A percentile compares a stretch with the other conserved stretches of the same genome.
phyloP scores from a whole-genome alignment of 352 stramenopile genomes.

The Phytophthora cactorum region DNA sequence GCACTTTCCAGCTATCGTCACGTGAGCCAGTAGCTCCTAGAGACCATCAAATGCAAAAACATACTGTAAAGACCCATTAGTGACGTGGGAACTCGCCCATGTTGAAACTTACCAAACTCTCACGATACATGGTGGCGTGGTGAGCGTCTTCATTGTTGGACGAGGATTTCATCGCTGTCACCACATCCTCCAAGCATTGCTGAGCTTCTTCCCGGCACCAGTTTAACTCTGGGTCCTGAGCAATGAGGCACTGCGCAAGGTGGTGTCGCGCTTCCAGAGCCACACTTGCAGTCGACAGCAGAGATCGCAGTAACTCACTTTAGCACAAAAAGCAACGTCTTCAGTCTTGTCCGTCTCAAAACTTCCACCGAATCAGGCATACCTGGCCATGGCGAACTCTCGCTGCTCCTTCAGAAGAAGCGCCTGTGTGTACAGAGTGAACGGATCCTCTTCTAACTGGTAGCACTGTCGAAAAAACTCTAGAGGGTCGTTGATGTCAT shows the following conservation, averaged over 20 bases:
- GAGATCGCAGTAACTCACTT: conserved; percentile 36
- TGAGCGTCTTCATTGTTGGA: conserved; percentile 22
- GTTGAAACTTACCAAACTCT: conserved; percentile 33
- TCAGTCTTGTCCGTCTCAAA: background rate
- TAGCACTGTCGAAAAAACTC: conserved; percentile 33
- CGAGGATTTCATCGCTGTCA: conserved; percentile 3
- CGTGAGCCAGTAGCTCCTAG: conserved; percentile 60
- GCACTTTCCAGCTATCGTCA: conserved; percentile 32
- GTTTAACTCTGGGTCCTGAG: conserved; percentile 33
- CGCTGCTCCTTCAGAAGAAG: conserved; percentile 45
- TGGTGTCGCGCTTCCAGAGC: conserved; percentile 45
- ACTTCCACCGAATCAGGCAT: background rate
- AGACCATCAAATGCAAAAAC: no score
- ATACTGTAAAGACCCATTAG: no score
- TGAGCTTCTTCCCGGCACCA: conserved; percentile 33
- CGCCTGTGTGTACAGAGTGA: conserved; percentile 49
- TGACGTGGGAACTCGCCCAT: no score
- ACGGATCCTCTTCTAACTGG: conserved; percentile 30
- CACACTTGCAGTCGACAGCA: conserved; percentile 26
- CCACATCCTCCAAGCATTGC: conserved; percentile 43
- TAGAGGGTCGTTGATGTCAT: conserved; percentile 24
- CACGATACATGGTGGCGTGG: conserved; percentile 26
- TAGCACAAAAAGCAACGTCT: background rate
- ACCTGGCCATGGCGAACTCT: conserved; percentile 48
- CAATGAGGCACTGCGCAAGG: conserved; percentile 56